Evolutionary conservation across 495 filamentous ascomycete species (phyloP).

Genomic region (Penicillium angulare): DNA sequence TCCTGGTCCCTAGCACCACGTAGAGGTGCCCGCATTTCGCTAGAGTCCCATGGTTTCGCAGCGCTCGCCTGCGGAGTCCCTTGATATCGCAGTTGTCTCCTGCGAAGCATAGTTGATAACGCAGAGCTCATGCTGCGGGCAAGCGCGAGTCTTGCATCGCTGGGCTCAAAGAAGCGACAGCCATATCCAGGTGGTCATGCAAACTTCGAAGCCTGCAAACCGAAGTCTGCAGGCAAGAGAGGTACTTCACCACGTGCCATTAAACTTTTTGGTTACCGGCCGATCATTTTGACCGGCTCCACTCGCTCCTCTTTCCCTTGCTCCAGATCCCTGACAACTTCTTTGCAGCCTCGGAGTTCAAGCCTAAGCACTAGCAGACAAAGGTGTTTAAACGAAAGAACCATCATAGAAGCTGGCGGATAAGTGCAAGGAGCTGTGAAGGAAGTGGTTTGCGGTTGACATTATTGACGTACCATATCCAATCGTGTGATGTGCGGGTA

Average conservation of each 20-base stretch:
- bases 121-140: not conserved
- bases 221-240: conserved; percentile 1
- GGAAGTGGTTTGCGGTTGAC: too few species aligned
- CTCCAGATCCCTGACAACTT: too few species aligned
- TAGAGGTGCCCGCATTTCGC: not conserved
- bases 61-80: not conserved
- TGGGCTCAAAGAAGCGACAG: not conserved
- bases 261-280: too few species aligned
- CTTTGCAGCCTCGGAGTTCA: too few species aligned
- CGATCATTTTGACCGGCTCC: too few species aligned
- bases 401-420: too few species aligned
- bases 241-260: not conserved
- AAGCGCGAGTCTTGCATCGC: not conserved
- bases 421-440: too few species aligned
- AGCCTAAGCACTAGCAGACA: too few species aligned
- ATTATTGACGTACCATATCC: too few species aligned
- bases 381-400: too few species aligned
- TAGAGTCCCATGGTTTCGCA: not conserved
- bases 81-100: not conserved
- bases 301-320: too few species aligned
- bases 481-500: too few species aligned
- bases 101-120: not conserved
- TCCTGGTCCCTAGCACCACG: conserved; percentile 1
- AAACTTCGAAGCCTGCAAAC: conserved; percentile 3
- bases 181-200: not conserved